Percentiles rank a stretch among this genome's conserved stretches.
Evolutionary conservation across 1,139 yeast species (phyloP).

Genomic region (Diutina ranongensis): DNA sequence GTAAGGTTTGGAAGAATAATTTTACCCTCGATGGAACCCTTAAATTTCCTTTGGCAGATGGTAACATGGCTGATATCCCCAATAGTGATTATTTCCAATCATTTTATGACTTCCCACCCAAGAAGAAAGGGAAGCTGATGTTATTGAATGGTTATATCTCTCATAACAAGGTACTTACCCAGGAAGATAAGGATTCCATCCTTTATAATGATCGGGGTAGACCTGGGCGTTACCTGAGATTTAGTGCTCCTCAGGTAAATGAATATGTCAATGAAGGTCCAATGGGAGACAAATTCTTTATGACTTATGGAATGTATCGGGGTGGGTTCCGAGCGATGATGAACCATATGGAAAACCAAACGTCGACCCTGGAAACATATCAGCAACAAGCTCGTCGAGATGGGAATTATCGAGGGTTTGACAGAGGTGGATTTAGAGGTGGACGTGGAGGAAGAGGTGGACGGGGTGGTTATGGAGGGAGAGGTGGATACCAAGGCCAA

Average conservation of each 20-base stretch:
- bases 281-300: constrained; percentile 22
- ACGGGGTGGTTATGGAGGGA: background rate
- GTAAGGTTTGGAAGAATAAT: constrained; percentile 27
- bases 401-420: background rate
- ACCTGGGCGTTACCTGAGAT: constrained; percentile 9
- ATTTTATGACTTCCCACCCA: constrained; percentile 45
- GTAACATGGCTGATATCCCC: constrained; percentile 45
- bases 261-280: constrained; percentile 35
- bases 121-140: constrained; percentile 62
- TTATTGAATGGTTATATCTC: constrained; percentile 69
- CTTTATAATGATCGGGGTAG: constrained; percentile 10
- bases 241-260: constrained; percentile 15
- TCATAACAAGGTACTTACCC: constrained; percentile 47
- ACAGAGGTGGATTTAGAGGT: background rate
- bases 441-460: background rate
- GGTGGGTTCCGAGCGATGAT: constrained; percentile 32
- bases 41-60: constrained; percentile 50
- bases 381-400: background rate
- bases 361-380: background rate
- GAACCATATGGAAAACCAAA: constrained; percentile 9
- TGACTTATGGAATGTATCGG: constrained; percentile 24
- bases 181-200: constrained; percentile 60
- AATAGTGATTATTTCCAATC: constrained; percentile 45
- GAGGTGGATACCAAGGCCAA: background rate
- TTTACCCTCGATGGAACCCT: constrained; percentile 31